Base-by-base conservation (phyloP, 192 early-diverging fungal genomes). In the Umbelopsis sp. region DNA sequence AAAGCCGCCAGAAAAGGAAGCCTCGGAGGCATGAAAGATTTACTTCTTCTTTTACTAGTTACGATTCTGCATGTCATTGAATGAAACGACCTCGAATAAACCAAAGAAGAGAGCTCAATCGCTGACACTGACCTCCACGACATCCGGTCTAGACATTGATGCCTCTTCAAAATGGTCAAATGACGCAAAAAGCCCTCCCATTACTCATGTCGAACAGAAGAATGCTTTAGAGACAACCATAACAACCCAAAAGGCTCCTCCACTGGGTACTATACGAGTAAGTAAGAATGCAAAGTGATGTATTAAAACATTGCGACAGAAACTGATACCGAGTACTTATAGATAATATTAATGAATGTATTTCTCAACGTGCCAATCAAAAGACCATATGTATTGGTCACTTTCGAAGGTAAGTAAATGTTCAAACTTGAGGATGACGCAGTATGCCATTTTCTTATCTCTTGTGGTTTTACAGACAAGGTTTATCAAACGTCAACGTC, bases 401-500 rank as follows among this genome's bases (percentile, higher is more conserved):
- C 87, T 41, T 81, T 90, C 22, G 90, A 89, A 56, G 83, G 83
- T 84, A 77, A 72, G 2, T 45, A 41, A 66, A 43, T 1, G 5
- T 1, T 41, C 38, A 41, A 11, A 41, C 38, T 6, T 6, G 12
- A 5, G 12, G 38, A 41, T 6, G 4, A 41, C 7, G 7, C 12
- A 6, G 4, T 11, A 41, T 41, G 7, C 5, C 7, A 41, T 41
- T 0, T 41, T 41, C 22, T 45, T 5, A 54, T 3, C 16, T 21
- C 0, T n/a, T 11, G 11, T 50, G 52, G 67, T 50, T 65, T 38
- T 4, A n/a, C 54, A 85, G 91, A 92, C 65, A 87, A 89, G 75
- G 77, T 78, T 20, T 87, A 81, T 72, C 89, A 90, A 70, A 88
- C 91, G 0, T 87, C 90, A 3, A 84, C 83, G 14, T 84, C 87